Conservation (phyloP, 192 early-diverging fungal species). For the Umbelopsis ramanniana region DNA sequence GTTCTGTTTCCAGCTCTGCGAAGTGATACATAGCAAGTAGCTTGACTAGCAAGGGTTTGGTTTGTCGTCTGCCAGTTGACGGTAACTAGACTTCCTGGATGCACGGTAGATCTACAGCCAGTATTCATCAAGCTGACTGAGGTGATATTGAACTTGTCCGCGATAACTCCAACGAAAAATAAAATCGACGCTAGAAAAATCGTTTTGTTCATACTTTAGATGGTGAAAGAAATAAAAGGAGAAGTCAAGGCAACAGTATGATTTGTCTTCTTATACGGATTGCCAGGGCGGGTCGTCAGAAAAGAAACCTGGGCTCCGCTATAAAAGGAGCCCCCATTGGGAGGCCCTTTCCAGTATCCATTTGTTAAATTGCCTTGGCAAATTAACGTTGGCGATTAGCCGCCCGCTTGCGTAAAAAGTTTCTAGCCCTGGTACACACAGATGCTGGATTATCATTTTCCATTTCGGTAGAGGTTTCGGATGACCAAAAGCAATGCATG, state of each 20-base stretch:
- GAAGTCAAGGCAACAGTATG: not conserved
- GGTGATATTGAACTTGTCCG: constrained; percentile 2
- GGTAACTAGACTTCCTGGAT: not conserved
- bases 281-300: not conserved
- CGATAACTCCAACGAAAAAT: not conserved
- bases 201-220: not conserved
- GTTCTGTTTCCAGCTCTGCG: not conserved
- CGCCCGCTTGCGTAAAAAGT: not conserved
- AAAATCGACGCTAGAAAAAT: not conserved
- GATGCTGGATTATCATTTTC: not conserved
- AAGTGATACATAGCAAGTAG: not conserved
- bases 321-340: not conserved
- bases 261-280: not conserved
- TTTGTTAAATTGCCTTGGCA: constrained; percentile 1
- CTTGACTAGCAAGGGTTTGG: not conserved
- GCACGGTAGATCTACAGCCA: not conserved
- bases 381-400: not conserved
- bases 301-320: not conserved
- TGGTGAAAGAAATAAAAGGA: not conserved
- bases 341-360: no score
- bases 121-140: not conserved
- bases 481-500: not conserved
- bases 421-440: not conserved
- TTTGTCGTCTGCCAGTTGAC: not conserved
- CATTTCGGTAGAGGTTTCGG: not conserved